Evolutionary conservation across 805 yeast species (phyloP), one percentile per base, ranked within the genome.

Genomic region (Metschnikowia similis): DNA sequence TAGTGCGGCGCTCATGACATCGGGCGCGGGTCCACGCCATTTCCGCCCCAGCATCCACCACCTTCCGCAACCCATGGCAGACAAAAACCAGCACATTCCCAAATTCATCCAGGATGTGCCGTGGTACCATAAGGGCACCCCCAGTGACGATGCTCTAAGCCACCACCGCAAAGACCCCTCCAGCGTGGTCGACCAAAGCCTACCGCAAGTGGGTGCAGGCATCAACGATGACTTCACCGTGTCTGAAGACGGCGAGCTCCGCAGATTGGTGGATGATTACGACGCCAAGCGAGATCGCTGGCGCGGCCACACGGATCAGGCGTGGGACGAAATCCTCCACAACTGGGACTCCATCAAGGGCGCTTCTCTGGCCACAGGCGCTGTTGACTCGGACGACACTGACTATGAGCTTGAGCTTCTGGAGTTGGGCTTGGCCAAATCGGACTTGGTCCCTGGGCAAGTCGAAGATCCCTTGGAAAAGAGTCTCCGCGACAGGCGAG

Each of bases 211-310:
- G 5, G 90, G 89, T 0, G 47, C 55, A 1, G 89, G 89, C 7
- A 83, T 84, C 31, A 54, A 57, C 1, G 87, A 84, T 65, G 72
- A 68, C 29, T 62, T 72, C 36, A 61, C 51, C 1, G 32, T 26
- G 16, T 41, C 30, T 2, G 42, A 48, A 9, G 38, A 52, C 2
- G 61, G 56, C 7, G 41, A 51, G 16, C 40, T 45, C 63, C 66
- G 45, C 7, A 49, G 54, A 41, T 65, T 59, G 44, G 67, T 47
- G 2, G 69, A 66, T 28, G 78, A 76, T 41, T 88, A 83, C 76
- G 95, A 87, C 58, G 77, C 83, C 9, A 85, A 84, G 54, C 69
- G 90, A 51, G 96, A 88, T 65, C 72, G 89, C 51, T 88, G 94
- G 96, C 85, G 79, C 60, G 96, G 96, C 0, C 87, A 81, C 61